phyloP scores from a whole-genome alignment of 768 basidiomycete species.

The Boletus huronensis region DNA sequence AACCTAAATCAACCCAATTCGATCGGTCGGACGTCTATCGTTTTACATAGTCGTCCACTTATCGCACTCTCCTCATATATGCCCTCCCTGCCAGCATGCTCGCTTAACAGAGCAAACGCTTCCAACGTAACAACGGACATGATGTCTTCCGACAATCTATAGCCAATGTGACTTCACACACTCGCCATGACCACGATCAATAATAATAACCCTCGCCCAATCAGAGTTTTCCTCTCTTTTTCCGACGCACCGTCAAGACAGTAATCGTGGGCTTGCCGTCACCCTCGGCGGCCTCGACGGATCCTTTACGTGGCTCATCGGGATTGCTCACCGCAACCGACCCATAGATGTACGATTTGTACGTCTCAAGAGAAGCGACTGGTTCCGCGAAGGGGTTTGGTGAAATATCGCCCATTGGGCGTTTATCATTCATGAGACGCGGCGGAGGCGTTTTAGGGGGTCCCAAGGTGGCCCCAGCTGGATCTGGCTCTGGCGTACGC shows the following conservation, averaged over 20 bases:
- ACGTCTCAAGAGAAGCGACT: constrained; percentile 57
- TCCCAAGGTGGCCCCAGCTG: constrained; percentile 29
- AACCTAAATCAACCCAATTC: constrained; percentile 8
- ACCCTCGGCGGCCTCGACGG: constrained; percentile 7
- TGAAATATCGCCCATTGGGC: constrained; percentile 44
- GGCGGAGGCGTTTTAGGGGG: constrained; percentile 54
- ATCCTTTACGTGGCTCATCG: constrained; percentile 26
- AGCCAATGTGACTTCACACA: constrained; percentile 2
- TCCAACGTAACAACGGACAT: constrained; percentile 18
- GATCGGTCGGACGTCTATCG: neutral
- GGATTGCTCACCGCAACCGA: constrained; percentile 50
- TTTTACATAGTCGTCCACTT: neutral
- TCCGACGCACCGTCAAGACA: constrained; percentile 59
- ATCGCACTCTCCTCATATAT: neutral
- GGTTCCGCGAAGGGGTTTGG: constrained; percentile 71
- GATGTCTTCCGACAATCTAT: constrained; percentile 3
- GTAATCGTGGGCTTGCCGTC: constrained; percentile 38
- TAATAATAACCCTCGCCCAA: neutral
- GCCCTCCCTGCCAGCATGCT: neutral
- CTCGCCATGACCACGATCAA: neutral
- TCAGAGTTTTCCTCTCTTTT: constrained; percentile 37
- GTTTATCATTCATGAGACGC: constrained; percentile 20
- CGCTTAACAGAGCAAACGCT: neutral
- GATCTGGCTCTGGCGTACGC: constrained; percentile 42
- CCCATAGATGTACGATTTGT: constrained; percentile 59